phyloP scores from a whole-genome alignment of 345 rosid species.

The Laguncularia racemosa region DNA sequence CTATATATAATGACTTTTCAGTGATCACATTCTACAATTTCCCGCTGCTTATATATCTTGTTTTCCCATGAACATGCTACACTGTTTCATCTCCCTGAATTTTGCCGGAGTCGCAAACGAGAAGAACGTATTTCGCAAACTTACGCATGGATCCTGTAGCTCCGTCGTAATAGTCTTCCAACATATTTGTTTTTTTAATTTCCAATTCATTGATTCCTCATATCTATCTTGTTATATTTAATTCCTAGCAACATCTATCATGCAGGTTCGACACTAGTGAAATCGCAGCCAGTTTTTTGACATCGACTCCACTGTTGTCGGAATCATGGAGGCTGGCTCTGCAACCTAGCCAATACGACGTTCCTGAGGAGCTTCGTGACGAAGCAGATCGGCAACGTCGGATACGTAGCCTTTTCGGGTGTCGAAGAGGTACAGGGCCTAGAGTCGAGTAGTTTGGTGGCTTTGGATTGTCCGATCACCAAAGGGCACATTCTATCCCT shows the following conservation, averaged over 20 bases:
- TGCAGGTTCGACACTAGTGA: constrained; percentile 73
- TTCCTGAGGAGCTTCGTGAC: constrained; percentile 14
- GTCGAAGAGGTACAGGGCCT: neutral
- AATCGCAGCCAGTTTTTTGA: constrained; percentile 46
- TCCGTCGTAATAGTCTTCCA: neutral
- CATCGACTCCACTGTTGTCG: constrained; percentile 40
- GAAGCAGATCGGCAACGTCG: constrained; percentile 26
- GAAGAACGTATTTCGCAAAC: no score
- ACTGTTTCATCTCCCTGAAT: no score
- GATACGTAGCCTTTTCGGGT: constrained; percentile 48
- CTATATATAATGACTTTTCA: no score
- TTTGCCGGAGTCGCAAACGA: no score
- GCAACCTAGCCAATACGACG: constrained; percentile 27
- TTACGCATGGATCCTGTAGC: constrained; percentile 1
- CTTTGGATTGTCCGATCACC: neutral
- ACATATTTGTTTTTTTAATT: neutral
- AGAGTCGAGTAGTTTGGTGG: neutral
- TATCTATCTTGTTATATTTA: neutral
- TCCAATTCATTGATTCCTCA: neutral
- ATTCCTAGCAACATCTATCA: neutral
- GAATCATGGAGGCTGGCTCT: constrained; percentile 67
- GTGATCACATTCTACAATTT: no score
- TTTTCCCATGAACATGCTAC: no score
- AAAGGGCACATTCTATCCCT: constrained; percentile 23
- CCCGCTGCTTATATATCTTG: no score